Conservation (phyloP, 805 yeast species). For the Saitoella complicata region DNA sequence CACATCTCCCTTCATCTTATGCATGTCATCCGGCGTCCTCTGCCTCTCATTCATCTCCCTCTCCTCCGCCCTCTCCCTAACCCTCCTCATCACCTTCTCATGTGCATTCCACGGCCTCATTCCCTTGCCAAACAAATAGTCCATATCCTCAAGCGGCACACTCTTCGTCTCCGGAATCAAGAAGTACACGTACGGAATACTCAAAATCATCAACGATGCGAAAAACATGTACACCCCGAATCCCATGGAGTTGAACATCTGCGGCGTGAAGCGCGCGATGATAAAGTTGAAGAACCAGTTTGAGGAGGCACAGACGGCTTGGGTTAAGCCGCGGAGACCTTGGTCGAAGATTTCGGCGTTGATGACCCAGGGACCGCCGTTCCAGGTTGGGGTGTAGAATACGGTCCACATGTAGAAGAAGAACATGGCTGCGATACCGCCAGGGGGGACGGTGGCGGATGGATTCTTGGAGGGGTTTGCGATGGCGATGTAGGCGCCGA, state of each 20-base stretch:
- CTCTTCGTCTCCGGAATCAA: conserved; percentile 52
- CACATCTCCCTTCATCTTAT: too few relatives aligned
- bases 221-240: conserved; percentile 8
- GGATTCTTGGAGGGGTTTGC: conserved; percentile 2
- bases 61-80: too few relatives aligned
- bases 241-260: conserved; percentile 8
- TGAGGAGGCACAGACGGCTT: conserved; percentile 10
- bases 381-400: conserved; percentile 10
- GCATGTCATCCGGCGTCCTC: too few relatives aligned
- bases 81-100: conserved; percentile 1
- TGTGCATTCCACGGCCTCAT: conserved; percentile 8
- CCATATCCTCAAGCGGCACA: conserved; percentile 60
- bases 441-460: conserved; percentile 4
- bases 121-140: conserved; percentile 36
- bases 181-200: conserved; percentile 42
- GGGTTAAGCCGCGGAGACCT: conserved; percentile 11
- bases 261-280: conserved; percentile 8
- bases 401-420: conserved; percentile 9
- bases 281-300: conserved; percentile 12
- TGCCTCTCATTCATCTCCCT: too few relatives aligned
- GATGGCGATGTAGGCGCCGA: conserved; percentile 8
- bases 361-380: conserved; percentile 11
- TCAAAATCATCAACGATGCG: conserved; percentile 27
- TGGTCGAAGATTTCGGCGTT: conserved; percentile 10
- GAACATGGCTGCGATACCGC: conserved; percentile 7